Percentiles rank a stretch among this genome's conserved stretches.
Conservation (phyloP, 768 basidiomycete genomes). For the Rhodotorula taiwanensis region DNA sequence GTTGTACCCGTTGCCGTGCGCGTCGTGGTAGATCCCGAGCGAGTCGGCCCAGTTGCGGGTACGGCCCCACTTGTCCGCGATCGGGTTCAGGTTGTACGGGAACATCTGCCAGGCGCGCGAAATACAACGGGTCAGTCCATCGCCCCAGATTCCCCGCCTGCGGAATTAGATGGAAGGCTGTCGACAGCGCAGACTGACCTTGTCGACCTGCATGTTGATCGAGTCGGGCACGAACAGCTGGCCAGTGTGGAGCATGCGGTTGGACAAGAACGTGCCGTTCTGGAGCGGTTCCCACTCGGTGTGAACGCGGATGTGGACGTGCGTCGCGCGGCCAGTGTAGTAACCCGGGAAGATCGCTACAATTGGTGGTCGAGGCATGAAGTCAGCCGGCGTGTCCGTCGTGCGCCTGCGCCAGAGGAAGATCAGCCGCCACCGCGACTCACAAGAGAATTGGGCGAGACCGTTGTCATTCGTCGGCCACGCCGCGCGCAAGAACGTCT, state of each 20-base stretch:
- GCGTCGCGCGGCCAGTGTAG: constrained; percentile 38
- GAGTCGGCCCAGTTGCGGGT: constrained; percentile 46
- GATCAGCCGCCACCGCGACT: too few species aligned
- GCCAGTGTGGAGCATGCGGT: constrained; percentile 42
- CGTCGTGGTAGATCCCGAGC: constrained; percentile 43
- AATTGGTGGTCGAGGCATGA: too few species aligned
- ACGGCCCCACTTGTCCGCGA: constrained; percentile 41
- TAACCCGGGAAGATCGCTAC: constrained; percentile 41
- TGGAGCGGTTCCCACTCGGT: constrained; percentile 39
- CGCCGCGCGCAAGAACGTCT: constrained; percentile 44
- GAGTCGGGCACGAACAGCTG: constrained; percentile 44
- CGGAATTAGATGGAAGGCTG: too few species aligned
- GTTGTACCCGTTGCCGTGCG: constrained; percentile 42
- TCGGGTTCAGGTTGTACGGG: constrained; percentile 43
- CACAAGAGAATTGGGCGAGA: constrained; percentile 42
- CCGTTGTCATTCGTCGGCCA: constrained; percentile 45
- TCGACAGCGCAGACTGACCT: constrained; percentile 21
- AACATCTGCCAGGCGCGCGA: constrained; percentile 7
- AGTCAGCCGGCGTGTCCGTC: too few species aligned
- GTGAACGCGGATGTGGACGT: constrained; percentile 41
- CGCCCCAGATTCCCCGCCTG: too few species aligned
- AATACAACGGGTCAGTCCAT: not conserved
- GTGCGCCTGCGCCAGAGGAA: too few species aligned
- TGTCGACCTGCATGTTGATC: constrained; percentile 43
- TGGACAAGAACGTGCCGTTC: constrained; percentile 39